phyloP scores from a whole-genome alignment of 495 filamentous ascomycete species.

The Lasiosphaeria ovina region DNA sequence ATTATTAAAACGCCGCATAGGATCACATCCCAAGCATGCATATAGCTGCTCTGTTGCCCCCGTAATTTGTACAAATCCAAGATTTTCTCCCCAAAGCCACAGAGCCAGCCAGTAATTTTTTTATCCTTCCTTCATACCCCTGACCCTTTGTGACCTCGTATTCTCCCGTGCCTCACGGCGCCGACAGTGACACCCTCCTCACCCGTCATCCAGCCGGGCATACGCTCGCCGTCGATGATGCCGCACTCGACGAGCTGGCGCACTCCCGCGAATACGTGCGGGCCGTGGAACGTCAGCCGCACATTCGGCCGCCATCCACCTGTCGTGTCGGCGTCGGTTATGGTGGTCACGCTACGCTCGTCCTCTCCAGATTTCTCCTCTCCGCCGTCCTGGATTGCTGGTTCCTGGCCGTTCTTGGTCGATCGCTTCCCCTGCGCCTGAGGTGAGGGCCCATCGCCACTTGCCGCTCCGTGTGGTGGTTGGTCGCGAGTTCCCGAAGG shows the following conservation, averaged over 20 bases:
- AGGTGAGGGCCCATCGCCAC: too few relatives aligned
- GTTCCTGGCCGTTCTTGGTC: too few relatives aligned
- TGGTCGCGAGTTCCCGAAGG: conserved; percentile 9
- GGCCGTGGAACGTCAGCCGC: conserved; percentile 65
- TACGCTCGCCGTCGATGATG: conserved; percentile 66
- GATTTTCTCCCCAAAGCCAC: background rate
- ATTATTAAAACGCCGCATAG: too few relatives aligned
- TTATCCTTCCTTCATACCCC: conserved; percentile 32
- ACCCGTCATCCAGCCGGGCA: conserved; percentile 91
- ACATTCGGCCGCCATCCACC: conserved; percentile 56
- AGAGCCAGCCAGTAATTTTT: background rate
- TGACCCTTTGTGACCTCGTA: conserved; percentile 48
- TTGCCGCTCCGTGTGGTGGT: conserved; percentile 6
- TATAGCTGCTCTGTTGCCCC: too few relatives aligned
- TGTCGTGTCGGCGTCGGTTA: conserved; percentile 14
- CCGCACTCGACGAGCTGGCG: conserved; percentile 72
- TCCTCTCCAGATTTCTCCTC: conserved; percentile 31
- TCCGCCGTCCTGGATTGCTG: background rate
- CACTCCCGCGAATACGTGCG: conserved; percentile 79
- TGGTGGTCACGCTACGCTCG: conserved; percentile 17
- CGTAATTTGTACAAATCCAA: background rate
- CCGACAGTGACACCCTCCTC: conserved; percentile 77
- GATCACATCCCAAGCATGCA: too few relatives aligned
- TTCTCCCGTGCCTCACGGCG: conserved; percentile 61
- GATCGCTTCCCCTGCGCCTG: too few relatives aligned